phyloP scores from a whole-genome alignment of 495 filamentous ascomycete genomes.

The Chlorociboria aeruginascens region DNA sequence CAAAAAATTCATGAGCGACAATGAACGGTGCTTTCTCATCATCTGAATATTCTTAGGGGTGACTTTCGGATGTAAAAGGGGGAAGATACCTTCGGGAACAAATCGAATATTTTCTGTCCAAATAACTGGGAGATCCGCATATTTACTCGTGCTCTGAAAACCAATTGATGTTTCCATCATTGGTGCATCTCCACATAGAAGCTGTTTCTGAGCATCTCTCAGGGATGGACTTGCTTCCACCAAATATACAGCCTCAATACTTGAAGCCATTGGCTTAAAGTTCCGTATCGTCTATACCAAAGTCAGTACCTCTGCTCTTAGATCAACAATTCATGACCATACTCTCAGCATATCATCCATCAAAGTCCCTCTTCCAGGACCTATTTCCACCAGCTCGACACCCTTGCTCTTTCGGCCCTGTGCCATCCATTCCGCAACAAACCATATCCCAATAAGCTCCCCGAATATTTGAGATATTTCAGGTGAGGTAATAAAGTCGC shows the following conservation, averaged over 20 bases:
- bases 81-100: conserved; percentile 51
- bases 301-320: background rate
- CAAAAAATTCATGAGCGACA: conserved; percentile 95
- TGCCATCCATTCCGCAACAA: conserved; percentile 89
- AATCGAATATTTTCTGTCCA: conserved; percentile 87
- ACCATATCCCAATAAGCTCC: conserved; percentile 87
- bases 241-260: conserved; percentile 76
- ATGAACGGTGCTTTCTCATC: conserved; percentile 69
- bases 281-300: conserved; percentile 59
- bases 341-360: conserved; percentile 96
- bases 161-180: conserved; percentile 66
- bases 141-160: conserved; percentile 63
- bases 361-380: conserved; percentile 86
- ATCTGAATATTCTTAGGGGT: background rate
- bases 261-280: conserved; percentile 65
- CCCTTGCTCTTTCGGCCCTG: conserved; percentile 57
- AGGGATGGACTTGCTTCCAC: conserved; percentile 78
- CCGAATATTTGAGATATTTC: conserved; percentile 97
- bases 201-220: conserved; percentile 59
- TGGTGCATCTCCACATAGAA: conserved; percentile 66
- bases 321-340: conserved; percentile 19
- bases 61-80: conserved; percentile 12
- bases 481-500: conserved; percentile 93
- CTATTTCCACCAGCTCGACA: conserved; percentile 83
- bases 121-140: conserved; percentile 54